Conservation (phyloP, 202 grass and related monocot genomes). For the Brachypodium distachyon region DNA sequence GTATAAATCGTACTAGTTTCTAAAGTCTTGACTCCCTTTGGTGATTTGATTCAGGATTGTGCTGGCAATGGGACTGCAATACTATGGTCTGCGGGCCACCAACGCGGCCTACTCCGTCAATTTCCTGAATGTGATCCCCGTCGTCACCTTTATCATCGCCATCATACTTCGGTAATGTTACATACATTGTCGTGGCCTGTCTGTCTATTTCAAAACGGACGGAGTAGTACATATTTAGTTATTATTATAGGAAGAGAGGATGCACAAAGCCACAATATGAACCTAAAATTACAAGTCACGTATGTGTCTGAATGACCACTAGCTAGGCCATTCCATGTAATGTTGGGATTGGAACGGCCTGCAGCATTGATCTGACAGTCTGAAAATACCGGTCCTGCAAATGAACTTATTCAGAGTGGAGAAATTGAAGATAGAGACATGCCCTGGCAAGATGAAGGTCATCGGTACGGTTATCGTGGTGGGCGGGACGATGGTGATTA, state of each 20-base stretch:
- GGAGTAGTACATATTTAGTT: neutral
- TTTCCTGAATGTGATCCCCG: constrained; percentile 36
- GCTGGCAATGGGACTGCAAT: constrained; percentile 34
- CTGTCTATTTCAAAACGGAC: neutral
- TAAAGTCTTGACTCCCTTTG: neutral
- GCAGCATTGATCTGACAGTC: neutral
- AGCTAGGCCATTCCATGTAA: constrained; percentile 3
- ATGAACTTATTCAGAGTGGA: constrained; percentile 10
- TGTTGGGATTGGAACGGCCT: neutral
- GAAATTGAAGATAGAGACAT: constrained; percentile 1
- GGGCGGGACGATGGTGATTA: constrained; percentile 39
- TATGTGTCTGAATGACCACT: neutral
- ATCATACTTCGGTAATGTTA: constrained; percentile 8
- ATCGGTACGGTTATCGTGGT: constrained; percentile 26
- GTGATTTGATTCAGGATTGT: neutral
- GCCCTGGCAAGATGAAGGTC: constrained; percentile 24
- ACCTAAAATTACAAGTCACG: neutral
- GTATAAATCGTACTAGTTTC: neutral
- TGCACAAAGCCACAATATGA: neutral
- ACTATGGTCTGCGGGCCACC: constrained; percentile 42
- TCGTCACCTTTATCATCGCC: constrained; percentile 35
- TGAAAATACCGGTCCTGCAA: neutral
- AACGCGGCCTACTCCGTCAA: constrained; percentile 25
- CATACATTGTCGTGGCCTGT: neutral
- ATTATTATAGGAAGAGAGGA: no score